Conservation (phyloP, 1,284 basidiomycete genomes). For the Boletus coffeatus region DNA sequence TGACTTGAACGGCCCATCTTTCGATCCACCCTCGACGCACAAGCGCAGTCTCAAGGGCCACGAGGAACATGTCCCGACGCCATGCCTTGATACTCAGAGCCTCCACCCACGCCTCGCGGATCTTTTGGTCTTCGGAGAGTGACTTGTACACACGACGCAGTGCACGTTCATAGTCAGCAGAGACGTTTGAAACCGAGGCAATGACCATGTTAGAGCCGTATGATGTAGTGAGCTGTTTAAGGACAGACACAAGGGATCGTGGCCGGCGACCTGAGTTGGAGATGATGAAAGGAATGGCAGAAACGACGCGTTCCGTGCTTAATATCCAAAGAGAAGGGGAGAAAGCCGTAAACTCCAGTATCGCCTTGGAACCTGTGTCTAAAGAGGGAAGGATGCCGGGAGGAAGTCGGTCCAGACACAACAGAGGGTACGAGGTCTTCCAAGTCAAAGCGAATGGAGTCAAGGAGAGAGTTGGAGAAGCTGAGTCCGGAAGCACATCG, state of each 20-base stretch:
- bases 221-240: conserved; percentile 20
- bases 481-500: background rate
- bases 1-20: conserved; percentile 33
- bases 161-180: conserved; percentile 31
- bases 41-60: conserved; percentile 50
- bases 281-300: conserved; percentile 25
- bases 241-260: conserved; percentile 20
- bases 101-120: conserved; percentile 28
- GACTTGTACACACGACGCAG: conserved; percentile 24
- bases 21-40: conserved; percentile 35
- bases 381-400: conserved; percentile 6
- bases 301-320: conserved; percentile 20
- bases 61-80: conserved; percentile 43
- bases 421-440: conserved; percentile 3
- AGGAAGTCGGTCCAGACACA: conserved; percentile 24
- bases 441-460: conserved; percentile 4
- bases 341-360: conserved; percentile 27
- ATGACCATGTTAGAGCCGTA: conserved; percentile 36
- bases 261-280: conserved; percentile 18
- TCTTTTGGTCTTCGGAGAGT: conserved; percentile 26
- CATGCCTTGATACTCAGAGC: conserved; percentile 36
- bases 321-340: conserved; percentile 21
- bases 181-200: conserved; percentile 39
- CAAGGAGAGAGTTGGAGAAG: background rate
- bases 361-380: conserved; percentile 8